Percentiles rank a stretch among this genome's conserved stretches.
phyloP scores from a whole-genome alignment of 768 basidiomycete species.

The Russula sp. region DNA sequence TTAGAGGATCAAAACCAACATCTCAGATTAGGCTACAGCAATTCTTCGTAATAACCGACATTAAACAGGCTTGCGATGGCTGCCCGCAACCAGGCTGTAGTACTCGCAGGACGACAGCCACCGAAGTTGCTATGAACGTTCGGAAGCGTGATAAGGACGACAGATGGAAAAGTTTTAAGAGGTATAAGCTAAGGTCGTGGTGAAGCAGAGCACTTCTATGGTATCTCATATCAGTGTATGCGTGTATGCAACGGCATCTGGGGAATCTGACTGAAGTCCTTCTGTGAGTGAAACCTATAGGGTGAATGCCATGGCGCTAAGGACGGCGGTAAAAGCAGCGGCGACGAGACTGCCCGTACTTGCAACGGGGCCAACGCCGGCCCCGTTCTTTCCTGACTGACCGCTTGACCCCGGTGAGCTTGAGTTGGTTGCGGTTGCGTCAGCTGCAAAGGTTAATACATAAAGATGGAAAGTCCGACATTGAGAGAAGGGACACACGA shows the following conservation, averaged over 20 bases:
- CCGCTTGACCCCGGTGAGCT: not conserved
- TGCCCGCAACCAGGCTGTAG: conserved; percentile 7
- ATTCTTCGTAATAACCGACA: not conserved
- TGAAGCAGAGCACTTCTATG: not conserved
- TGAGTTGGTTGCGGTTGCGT: not conserved
- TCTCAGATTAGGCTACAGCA: not conserved
- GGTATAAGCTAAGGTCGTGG: not conserved
- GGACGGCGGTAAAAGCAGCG: not conserved
- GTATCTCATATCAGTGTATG: conserved; percentile 1
- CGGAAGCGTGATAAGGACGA: not conserved
- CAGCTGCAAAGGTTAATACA: not conserved
- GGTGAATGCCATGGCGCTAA: not conserved
- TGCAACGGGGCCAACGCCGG: not conserved
- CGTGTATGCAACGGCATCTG: not conserved
- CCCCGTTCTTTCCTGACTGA: not conserved
- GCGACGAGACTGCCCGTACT: not conserved
- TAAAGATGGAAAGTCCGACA: not conserved
- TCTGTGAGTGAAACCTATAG: not conserved
- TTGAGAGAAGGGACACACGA: not conserved
- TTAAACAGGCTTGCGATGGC: not conserved
- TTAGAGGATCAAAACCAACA: not conserved
- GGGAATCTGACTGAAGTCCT: not conserved
- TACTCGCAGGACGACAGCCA: not conserved
- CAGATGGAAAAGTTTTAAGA: not conserved
- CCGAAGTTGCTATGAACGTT: not conserved